These are phyloP conservation scores for Strigomonas culicis DNA, from an alignment of 208 protist genomes.

Conservation along the genomic window DNA sequence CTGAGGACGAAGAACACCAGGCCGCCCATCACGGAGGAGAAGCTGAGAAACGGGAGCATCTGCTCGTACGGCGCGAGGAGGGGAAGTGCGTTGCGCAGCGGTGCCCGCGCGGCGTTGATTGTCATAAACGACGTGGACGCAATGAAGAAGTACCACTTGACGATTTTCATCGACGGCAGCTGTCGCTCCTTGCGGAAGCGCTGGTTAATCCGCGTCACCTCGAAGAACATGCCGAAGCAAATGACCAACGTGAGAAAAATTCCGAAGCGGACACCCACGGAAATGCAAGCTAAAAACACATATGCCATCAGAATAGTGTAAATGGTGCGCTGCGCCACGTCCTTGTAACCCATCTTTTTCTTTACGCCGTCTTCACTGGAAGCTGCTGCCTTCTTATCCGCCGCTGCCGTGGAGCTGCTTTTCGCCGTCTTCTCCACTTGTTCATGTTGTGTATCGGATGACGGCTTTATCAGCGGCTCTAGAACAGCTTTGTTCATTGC, in stretches of 20 bases:
- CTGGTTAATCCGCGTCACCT: constrained; percentile 88
- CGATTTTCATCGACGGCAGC: constrained; percentile 56
- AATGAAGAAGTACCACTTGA: constrained; percentile 83
- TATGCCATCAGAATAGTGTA: constrained; percentile 86
- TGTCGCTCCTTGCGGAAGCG: constrained; percentile 66
- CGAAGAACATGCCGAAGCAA: constrained; percentile 78
- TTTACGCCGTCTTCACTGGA: constrained; percentile 2
- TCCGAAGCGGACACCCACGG: constrained; percentile 69
- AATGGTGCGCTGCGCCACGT: constrained; percentile 82
- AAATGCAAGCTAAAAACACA: constrained; percentile 73
- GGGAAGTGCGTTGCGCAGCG: constrained; percentile 58
- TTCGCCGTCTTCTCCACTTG: neutral
- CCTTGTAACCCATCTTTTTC: constrained; percentile 40
- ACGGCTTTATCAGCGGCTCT: constrained; percentile 20
- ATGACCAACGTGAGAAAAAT: constrained; percentile 68
- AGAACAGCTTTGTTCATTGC: constrained; percentile 17
- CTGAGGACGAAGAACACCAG: constrained; percentile 87
- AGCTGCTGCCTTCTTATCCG: neutral
- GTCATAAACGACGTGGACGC: constrained; percentile 39
- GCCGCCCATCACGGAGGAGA: constrained; percentile 62
- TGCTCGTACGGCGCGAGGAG: constrained; percentile 38
- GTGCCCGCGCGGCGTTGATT: constrained; percentile 45
- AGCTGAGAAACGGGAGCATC: constrained; percentile 58
- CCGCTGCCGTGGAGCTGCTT: neutral
- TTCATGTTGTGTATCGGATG: constrained; percentile 8